Percentiles rank a stretch among this genome's conserved stretches.
Conservation (phyloP, 768 basidiomycete genomes). For the Mycena rebaudengoi region DNA sequence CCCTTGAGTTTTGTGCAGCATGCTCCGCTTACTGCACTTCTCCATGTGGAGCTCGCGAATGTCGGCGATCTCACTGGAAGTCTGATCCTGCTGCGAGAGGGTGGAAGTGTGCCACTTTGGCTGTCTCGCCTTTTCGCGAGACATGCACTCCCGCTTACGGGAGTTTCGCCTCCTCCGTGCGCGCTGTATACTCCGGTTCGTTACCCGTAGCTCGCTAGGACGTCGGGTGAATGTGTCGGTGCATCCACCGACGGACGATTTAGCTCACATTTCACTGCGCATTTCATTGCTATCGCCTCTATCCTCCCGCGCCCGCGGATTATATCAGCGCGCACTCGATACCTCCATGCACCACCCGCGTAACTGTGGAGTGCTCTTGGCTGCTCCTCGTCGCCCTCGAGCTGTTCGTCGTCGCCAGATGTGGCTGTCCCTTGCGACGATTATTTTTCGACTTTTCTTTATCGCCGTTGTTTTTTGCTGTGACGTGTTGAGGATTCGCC, state of each 20-base stretch:
- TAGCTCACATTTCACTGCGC: not conserved
- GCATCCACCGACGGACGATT: too few species aligned
- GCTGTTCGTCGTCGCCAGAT: not conserved
- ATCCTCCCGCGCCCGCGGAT: slow-evolving; percentile 1
- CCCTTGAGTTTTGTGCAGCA: not conserved
- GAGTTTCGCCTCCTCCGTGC: not conserved
- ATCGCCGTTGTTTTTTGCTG: slow-evolving; percentile 2
- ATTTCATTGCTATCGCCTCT: not conserved
- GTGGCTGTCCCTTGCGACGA: not conserved
- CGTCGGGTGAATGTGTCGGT: not conserved
- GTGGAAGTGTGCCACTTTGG: too few species aligned
- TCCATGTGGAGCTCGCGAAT: not conserved
- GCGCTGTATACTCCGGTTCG: not conserved
- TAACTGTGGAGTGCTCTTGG: not conserved
- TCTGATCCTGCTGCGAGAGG: too few species aligned
- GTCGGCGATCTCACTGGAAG: not conserved
- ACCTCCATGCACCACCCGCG: not conserved
- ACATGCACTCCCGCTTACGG: not conserved
- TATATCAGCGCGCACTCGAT: slow-evolving; percentile 3
- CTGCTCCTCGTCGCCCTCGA: not conserved
- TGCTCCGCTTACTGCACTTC: not conserved
- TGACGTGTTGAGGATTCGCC: too few species aligned
- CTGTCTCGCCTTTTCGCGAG: too few species aligned
- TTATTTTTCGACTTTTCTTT: slow-evolving; percentile 6
- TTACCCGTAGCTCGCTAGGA: not conserved